phyloP scores from a whole-genome alignment of 768 basidiomycete genomes.

The Coprinopsis cinerea region DNA sequence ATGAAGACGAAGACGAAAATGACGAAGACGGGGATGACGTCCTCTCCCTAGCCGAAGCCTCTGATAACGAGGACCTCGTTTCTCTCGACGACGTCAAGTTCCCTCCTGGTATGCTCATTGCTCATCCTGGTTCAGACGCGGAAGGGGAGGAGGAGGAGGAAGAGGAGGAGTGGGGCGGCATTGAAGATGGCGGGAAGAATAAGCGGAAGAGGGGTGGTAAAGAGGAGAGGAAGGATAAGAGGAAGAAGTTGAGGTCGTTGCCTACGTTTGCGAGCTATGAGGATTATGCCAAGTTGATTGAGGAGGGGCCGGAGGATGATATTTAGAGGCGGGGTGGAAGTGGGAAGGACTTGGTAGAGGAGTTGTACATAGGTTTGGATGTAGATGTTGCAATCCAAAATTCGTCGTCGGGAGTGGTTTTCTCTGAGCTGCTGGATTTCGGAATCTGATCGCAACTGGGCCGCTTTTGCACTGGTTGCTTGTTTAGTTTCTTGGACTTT shows the following conservation, averaged over 20 bases:
- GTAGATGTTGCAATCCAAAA: too few species aligned
- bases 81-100: constrained; percentile 48
- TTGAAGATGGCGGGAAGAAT: constrained; percentile 33
- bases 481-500: too few species aligned
- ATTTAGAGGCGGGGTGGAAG: too few species aligned
- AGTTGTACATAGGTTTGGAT: too few species aligned
- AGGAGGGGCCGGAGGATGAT: constrained; percentile 67
- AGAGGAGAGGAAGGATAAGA: constrained; percentile 34
- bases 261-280: constrained; percentile 87
- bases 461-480: too few species aligned
- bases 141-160: constrained; percentile 33
- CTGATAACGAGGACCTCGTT: constrained; percentile 68
- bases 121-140: too few species aligned
- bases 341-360: too few species aligned
- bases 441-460: too few species aligned
- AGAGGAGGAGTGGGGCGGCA: constrained; percentile 54
- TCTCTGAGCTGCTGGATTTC: too few species aligned
- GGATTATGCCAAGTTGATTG: constrained; percentile 81
- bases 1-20: constrained; percentile 26
- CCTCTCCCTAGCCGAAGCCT: constrained; percentile 55
- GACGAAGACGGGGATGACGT: constrained; percentile 38
- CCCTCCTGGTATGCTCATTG: constrained; percentile 36
- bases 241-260: constrained; percentile 63
- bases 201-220: constrained; percentile 23
- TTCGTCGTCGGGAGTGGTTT: too few species aligned